Evolutionary conservation across 768 basidiomycete species (phyloP).

Genomic region (Collybia sp.): DNA sequence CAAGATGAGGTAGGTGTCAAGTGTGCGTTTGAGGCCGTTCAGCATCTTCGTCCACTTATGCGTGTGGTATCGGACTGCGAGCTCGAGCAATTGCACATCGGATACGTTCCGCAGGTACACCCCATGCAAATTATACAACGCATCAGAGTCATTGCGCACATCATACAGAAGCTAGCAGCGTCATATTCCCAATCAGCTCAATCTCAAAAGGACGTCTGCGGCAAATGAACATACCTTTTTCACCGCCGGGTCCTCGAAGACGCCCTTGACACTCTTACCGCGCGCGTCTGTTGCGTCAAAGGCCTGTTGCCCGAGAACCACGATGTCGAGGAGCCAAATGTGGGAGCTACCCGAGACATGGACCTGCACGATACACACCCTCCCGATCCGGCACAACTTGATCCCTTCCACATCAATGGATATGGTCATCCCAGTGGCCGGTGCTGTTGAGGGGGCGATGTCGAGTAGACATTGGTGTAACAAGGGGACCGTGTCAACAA

Average conservation of each 20-base stretch:
- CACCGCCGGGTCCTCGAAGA: slow-evolving; percentile 15
- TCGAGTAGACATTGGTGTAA: neutral
- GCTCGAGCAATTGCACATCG: slow-evolving; percentile 28
- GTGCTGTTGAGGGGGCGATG: neutral
- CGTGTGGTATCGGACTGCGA: slow-evolving; percentile 20
- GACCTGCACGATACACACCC: slow-evolving; percentile 25
- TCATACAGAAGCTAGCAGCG: slow-evolving; percentile 25
- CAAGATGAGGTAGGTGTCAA: slow-evolving; percentile 20
- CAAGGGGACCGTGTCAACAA: neutral
- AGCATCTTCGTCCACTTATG: slow-evolving; percentile 13
- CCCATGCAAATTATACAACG: slow-evolving; percentile 21
- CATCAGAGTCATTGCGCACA: slow-evolving; percentile 29
- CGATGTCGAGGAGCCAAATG: slow-evolving; percentile 31
- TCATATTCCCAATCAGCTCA: too few species aligned
- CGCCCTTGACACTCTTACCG: slow-evolving; percentile 15
- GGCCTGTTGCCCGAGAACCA: slow-evolving; percentile 18
- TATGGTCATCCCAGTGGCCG: slow-evolving; percentile 7
- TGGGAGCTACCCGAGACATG: slow-evolving; percentile 16
- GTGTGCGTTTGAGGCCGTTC: slow-evolving; percentile 16
- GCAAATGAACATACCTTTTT: slow-evolving; percentile 21
- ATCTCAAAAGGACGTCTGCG: too few species aligned
- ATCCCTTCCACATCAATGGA: slow-evolving; percentile 32
- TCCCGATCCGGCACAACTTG: slow-evolving; percentile 23
- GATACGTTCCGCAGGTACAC: slow-evolving; percentile 21
- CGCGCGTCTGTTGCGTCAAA: slow-evolving; percentile 19